Percentiles rank a stretch among this genome's conserved stretches.
phyloP scores from a whole-genome alignment of 192 early-diverging fungal species.

The Paraglomus brasilianum region DNA sequence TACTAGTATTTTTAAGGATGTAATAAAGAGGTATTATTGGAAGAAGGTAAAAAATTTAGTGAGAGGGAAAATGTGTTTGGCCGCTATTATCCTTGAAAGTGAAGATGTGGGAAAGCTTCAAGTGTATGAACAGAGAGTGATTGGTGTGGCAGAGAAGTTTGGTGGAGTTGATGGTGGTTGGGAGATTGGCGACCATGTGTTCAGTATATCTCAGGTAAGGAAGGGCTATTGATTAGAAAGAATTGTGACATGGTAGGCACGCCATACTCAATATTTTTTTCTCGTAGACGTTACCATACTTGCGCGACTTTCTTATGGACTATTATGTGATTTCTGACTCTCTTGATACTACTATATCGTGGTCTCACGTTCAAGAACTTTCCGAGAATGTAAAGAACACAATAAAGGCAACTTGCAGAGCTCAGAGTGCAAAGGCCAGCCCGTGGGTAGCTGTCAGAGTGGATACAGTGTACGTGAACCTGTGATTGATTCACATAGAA shows the following conservation, averaged over 20 bases:
- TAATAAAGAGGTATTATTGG: constrained; percentile 12
- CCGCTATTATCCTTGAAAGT: constrained; percentile 5
- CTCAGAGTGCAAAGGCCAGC: background rate
- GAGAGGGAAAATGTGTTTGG: constrained; percentile 23
- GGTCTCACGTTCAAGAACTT: constrained; percentile 10
- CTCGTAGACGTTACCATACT: constrained; percentile 14
- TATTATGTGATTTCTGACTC: constrained; percentile 16
- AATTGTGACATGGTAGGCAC: too few species aligned
- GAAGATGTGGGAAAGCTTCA: constrained; percentile 2
- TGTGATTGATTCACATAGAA: background rate
- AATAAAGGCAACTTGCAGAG: constrained; percentile 5
- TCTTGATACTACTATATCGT: constrained; percentile 4
- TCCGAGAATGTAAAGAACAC: constrained; percentile 1
- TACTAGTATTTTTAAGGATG: background rate
- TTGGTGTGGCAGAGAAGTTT: background rate
- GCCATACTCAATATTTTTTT: background rate
- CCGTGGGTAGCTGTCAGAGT: background rate
- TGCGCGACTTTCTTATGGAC: constrained; percentile 23
- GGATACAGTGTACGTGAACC: background rate
- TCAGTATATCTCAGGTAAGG: constrained; percentile 15
- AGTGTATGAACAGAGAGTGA: background rate
- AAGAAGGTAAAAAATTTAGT: constrained; percentile 9
- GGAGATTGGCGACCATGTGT: constrained; percentile 11
- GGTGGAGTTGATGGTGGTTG: background rate
- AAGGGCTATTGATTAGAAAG: too few species aligned